Evolutionary conservation across 441 rosid species (phyloP).

Genomic region (Monsonia emarginata): DNA sequence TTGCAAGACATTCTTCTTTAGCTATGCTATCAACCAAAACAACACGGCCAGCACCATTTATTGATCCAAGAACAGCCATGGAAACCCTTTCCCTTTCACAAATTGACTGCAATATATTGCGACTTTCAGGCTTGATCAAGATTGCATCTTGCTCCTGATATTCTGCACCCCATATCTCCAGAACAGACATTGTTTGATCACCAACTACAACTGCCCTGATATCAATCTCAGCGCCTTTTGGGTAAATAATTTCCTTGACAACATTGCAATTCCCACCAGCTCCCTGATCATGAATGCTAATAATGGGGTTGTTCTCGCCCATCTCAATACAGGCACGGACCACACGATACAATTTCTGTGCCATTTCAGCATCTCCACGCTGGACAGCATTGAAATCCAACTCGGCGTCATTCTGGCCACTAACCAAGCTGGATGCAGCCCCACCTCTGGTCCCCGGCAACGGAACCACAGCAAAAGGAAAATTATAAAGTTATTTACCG

Average conservation of each 20-base stretch:
- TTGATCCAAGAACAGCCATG: conserved; percentile 82
- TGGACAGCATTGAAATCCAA: conserved; percentile 97
- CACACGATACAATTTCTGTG: conserved; percentile 80
- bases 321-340: conserved; percentile 87
- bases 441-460: too few relatives aligned
- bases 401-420: conserved; percentile 89
- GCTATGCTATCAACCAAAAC: conserved; percentile 65
- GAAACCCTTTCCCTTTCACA: conserved; percentile 89
- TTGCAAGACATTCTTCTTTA: conserved; percentile 33
- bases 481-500: too few relatives aligned
- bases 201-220: conserved; percentile 74
- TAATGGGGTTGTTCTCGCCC: conserved; percentile 83
- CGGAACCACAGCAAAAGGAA: too few relatives aligned
- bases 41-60: conserved; percentile 64
- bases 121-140: conserved; percentile 79
- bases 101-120: conserved; percentile 50
- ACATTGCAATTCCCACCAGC: conserved; percentile 98
- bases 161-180: conserved; percentile 99
- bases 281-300: conserved; percentile 96
- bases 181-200: conserved; percentile 83
- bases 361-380: conserved; percentile 97
- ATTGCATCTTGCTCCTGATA: conserved; percentile 98
- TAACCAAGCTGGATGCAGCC: conserved; percentile 93
- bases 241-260: conserved; percentile 86
- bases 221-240: conserved; percentile 84